Percentiles rank a stretch among this genome's conserved stretches.
phyloP scores from a whole-genome alignment of 768 basidiomycete species.

The Tubosaeta brunneosetosa region DNA sequence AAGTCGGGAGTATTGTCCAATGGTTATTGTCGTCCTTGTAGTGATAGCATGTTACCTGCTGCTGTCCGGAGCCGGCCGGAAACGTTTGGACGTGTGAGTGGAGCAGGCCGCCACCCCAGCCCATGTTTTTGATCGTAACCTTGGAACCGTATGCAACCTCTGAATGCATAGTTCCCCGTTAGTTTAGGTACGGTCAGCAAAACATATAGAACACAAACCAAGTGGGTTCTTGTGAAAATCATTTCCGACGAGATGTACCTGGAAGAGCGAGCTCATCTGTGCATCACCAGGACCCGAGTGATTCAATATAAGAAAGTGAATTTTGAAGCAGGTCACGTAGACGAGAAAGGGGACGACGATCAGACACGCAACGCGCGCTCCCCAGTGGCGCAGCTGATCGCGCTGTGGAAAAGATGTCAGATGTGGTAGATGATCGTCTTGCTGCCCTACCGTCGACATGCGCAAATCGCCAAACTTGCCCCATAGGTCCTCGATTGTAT shows the following conservation, averaged over 20 bases:
- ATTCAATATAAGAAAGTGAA: constrained; percentile 92
- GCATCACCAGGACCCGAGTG: constrained; percentile 95
- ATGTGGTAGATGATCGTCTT: not conserved
- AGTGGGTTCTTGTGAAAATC: constrained; percentile 90
- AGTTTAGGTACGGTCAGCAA: not conserved
- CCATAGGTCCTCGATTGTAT: constrained; percentile 98
- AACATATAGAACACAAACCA: constrained; percentile 40
- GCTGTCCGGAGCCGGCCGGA: constrained; percentile 87
- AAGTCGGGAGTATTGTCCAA: constrained; percentile 75
- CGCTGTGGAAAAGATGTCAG: constrained; percentile 42
- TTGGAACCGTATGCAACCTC: constrained; percentile 90
- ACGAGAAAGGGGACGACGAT: constrained; percentile 89
- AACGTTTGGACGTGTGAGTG: constrained; percentile 97
- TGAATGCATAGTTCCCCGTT: constrained; percentile 20
- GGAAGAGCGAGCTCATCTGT: constrained; percentile 98
- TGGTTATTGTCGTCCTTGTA: constrained; percentile 99
- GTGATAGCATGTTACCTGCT: constrained; percentile 98
- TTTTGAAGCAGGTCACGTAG: constrained; percentile 92
- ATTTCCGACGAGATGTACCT: constrained; percentile 92
- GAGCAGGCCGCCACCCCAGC: constrained; percentile 93
- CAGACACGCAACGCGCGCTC: constrained; percentile 75
- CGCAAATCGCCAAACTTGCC: constrained; percentile 94
- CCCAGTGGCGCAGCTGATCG: constrained; percentile 89
- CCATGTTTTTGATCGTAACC: constrained; percentile 93
- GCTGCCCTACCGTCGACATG: constrained; percentile 75